Evolutionary conservation across 1,284 basidiomycete species (phyloP), one percentile per base, ranked within the genome.

Genomic region (Dichomitus squalens): DNA sequence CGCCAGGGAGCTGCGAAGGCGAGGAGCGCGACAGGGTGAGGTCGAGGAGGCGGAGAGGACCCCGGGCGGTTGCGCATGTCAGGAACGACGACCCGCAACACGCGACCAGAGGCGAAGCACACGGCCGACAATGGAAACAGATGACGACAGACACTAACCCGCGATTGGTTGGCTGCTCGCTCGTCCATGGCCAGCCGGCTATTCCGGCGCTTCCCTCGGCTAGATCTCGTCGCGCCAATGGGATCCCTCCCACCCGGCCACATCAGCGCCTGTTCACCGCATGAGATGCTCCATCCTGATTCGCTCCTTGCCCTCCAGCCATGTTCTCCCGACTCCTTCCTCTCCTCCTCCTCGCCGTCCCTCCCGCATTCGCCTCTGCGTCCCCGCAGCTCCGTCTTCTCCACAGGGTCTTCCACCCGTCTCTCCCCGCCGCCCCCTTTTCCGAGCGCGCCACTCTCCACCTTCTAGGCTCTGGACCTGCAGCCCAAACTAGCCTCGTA

Each of bases 381-480:
- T 58, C 60, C 25, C 39, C 55, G 3, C 40, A 60, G 23, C 52
- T 77, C 56, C 68, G 67, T 46, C 56, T 81, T 31, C 67, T 71
- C 20, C 79, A 80, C 61, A 73, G 79, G 21, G 49, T 81, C 52
- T 68, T 72, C 49, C 73, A 75, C 54, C 79, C 79, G 20, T 70
- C 70, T 41, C 67, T 74, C 44, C 71, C 72, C 43, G 57, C 64
- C 51, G 57, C 66, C 16, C 64, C 65, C 23, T 77, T 75, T 67
- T 67, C 68, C 47, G 71, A 70, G 18, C 72, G 74, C 49, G 72
- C 72, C 40, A 59, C 67, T 31, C 64, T 78, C 61, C 38, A 63
- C 51, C 51, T 77, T 73, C 67, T 72, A 66, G 38, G 54, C 55
- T 57, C 55, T 63, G 63, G 63, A 31, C 66, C 59, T 36, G 27